These are phyloP conservation scores for Solanum acaule DNA, from an alignment of 257 asterid genomes.

Conservation along the genomic window DNA sequence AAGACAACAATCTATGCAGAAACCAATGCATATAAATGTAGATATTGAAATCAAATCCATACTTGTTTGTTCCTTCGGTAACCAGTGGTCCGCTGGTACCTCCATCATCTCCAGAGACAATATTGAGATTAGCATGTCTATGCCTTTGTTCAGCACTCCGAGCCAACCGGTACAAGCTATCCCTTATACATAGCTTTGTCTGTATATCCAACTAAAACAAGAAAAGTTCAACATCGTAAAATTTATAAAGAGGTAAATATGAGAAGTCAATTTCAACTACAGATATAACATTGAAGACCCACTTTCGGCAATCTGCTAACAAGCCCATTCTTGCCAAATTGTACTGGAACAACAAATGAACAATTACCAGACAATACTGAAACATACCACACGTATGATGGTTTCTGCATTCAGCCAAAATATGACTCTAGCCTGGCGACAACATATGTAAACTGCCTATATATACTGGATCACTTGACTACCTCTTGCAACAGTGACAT, in stretches of 20 bases:
- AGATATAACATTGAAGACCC: neutral
- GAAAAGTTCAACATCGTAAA: slow-evolving; percentile 5
- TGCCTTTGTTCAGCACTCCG: slow-evolving; percentile 77
- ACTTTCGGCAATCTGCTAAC: neutral
- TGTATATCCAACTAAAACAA: slow-evolving; percentile 65
- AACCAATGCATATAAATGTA: neutral
- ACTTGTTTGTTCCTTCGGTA: slow-evolving; percentile 51
- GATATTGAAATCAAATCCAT: neutral
- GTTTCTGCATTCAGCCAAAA: neutral
- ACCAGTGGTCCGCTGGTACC: slow-evolving; percentile 29
- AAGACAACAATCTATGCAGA: neutral
- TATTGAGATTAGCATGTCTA: slow-evolving; percentile 18
- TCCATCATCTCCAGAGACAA: slow-evolving; percentile 28
- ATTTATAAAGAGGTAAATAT: neutral
- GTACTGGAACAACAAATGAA: neutral
- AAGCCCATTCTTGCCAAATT: neutral
- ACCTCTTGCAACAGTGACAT: neutral
- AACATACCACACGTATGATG: neutral
- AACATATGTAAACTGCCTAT: neutral
- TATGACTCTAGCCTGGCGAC: neutral
- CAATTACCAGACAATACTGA: neutral
- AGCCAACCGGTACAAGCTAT: slow-evolving; percentile 85
- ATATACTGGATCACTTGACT: neutral
- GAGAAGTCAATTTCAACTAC: neutral
- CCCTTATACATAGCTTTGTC: slow-evolving; percentile 86